Base-by-base conservation (phyloP, 139 green algal genomes). In the Asterochloris erici region DNA sequence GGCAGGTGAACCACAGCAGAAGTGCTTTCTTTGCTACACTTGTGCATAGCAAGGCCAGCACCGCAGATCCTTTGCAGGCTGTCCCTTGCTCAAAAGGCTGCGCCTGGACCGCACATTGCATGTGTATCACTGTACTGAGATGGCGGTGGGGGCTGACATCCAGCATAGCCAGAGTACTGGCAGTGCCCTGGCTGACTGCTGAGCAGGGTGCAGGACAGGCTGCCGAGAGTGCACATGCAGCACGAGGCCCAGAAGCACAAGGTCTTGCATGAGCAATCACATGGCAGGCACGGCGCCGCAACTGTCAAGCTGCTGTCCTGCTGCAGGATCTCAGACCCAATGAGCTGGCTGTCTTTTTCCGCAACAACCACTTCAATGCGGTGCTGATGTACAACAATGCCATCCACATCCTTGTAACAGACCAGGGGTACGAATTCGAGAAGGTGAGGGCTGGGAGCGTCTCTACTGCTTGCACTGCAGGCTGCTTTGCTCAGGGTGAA, bases 311-410 rank as follows among this genome's bases (percentile, higher is more conserved):
- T 54, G 2, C 38, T 54, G 38, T 54, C 6, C 38, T 54, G 26
- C 21, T 60, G 60, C 54, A 84, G 14, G 74, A 54, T 0, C 75
- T 98, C 61, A 77, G 86, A 47, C 90, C 95, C 17, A 84, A 91
- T 73, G 84, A 97, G 87, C 88, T 97, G 80, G 95, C 90, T 0
- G 93, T 98, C 17, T 95, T 97, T 74, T 97, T 97, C 88, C 87
- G 96, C 68, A 99, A 99, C 91, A 98, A 98, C 86, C 96, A 99
- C 86, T 98, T 98, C 87, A 95, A 86, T 84, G 93, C 92, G 4
- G 29, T 98, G 12, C 94, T 98, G 79, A 95, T 95, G 84, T 84
- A 93, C 26, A 71, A 91, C 14, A 83, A 87, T 13, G 76, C 83
- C 66, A 84, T 99, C 17, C 98, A 95, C 86, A 85, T 98, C 66